Base-by-base conservation (phyloP, 148 eudicot genomes). In the Cornus suecica region DNA sequence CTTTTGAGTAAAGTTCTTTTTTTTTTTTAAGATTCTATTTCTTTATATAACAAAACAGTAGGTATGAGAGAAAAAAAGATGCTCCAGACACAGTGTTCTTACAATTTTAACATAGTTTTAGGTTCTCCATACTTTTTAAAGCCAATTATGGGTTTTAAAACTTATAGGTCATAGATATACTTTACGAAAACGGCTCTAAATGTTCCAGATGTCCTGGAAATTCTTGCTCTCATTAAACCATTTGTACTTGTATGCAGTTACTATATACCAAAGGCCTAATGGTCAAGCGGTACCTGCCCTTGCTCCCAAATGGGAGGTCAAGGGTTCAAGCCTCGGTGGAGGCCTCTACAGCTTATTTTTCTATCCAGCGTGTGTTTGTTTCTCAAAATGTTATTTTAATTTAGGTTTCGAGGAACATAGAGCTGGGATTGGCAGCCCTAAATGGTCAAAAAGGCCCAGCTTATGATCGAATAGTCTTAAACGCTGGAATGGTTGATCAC, bases 361-460 rank as follows among this genome's bases (percentile, higher is more conserved):
- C 8, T 28, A 14, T 68, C 48, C 13, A 1, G 8, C 65, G 15
- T 79, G 10, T 69, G 32, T 25, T 66, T 61, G 29, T 64, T 45
- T 72, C 56, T 67, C 3, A 30, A 24, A 24, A 16, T 25, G 1
- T 52, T 3, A 16, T 14, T 27, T 68, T 27, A 62, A 42, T 78
- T 76, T 84, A 93, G 98, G 89, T 93, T 26, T 81, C 88, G 18
- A 93, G 77, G 87, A 94, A 94, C 76, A 92, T 94, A 80, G 95
- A 94, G 82, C 79, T 92, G 73, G 99, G 99, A 68, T 80, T 94
- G 80, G 86, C 94, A 68, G 99, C 97, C 73, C 87, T 94, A 74
- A 84, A 90, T 4, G 99, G 99, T 68, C 90, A 94, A 80, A 94
- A 90, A 80, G 97, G 99, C 32, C 97, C 99, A 0, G 92, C 96